These are phyloP conservation scores for Calendula officinalis DNA, from an alignment of 129 eudicot species.

Conservation along the genomic window DNA sequence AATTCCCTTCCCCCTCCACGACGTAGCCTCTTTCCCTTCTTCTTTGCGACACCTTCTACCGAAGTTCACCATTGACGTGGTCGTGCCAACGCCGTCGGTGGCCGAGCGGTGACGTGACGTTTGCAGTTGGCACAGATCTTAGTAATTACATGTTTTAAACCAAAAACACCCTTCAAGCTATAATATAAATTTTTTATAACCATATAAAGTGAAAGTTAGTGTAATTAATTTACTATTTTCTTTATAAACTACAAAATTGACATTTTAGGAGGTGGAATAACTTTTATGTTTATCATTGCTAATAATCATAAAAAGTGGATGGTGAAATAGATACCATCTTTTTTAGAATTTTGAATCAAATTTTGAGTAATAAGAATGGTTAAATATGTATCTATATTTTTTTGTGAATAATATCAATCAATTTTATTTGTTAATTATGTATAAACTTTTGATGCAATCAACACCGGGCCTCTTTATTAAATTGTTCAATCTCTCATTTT, in stretches of 20 bases:
- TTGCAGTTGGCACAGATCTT: too few relatives aligned
- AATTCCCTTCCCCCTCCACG: too few relatives aligned
- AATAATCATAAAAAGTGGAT: not conserved
- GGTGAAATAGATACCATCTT: not conserved
- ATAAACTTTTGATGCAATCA: not conserved
- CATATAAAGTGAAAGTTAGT: constrained; percentile 5
- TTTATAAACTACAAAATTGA: not conserved
- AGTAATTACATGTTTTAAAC: too few relatives aligned
- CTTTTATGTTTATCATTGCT: constrained; percentile 8
- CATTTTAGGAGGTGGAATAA: constrained; percentile 22
- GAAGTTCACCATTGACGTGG: too few relatives aligned
- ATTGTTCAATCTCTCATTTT: not conserved
- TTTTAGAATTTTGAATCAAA: not conserved
- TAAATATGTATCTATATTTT: too few relatives aligned
- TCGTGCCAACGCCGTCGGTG: too few relatives aligned
- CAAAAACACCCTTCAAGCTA: not conserved
- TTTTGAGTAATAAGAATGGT: not conserved
- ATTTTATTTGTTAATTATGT: too few relatives aligned
- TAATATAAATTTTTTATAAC: constrained; percentile 10
- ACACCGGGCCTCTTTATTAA: not conserved
- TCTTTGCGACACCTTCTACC: too few relatives aligned
- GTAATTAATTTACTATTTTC: not conserved
- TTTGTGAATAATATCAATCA: too few relatives aligned
- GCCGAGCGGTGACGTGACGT: too few relatives aligned
- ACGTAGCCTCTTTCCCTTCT: too few relatives aligned